Evolutionary conservation across 148 eudicot genomes (phyloP), one percentile per base, ranked within the genome.

Genomic region (Fagopyrum esculentum): DNA sequence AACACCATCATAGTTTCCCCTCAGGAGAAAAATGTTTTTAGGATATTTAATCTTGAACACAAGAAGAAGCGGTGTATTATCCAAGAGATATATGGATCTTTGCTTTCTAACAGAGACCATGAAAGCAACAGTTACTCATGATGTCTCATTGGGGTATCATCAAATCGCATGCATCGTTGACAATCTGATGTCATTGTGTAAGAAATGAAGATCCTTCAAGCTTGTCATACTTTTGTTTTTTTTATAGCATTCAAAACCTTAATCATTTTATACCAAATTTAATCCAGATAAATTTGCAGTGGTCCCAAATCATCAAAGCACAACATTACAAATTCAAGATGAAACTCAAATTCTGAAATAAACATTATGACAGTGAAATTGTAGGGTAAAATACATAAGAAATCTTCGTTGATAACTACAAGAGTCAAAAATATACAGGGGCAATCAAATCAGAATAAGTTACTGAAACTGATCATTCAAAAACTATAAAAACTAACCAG

Each of bases 321-420:
- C 26, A 22, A 22, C 26, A 22, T 22, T 22, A 22, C 26, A 22
- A 22, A 22, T 22, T 22, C 26, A 22, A 22, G 26, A 22, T 22
- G 26, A 22, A 22, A 22, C 26, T 22, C 26, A 22, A 22, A 22
- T 22, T 22, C 26, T 22, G 0, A 51, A 51, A 50, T 10, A 55
- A 16, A 55, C 26, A 55, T 10, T 11, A 11, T 63, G 69, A 35
- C n/a, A 63, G 45, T 30, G 45, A 30, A 63, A 64, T 8, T 13
- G 17, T 64, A 64, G 70, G 26, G 26, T 30, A 64, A 45, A 64
- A 64, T 40, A 17, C 9, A 40, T 45, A 29, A 64, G 45, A 64
- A 64, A 64, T 64, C 9, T 64, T 64, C 70, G n/a, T 64, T 64
- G 46, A 64, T 64, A 64, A 12, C 46, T 64, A 30, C 45, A 30